phyloP scores from a whole-genome alignment of 2,329 filamentous ascomycete species.

The Cryphonectria carpinicola region DNA sequence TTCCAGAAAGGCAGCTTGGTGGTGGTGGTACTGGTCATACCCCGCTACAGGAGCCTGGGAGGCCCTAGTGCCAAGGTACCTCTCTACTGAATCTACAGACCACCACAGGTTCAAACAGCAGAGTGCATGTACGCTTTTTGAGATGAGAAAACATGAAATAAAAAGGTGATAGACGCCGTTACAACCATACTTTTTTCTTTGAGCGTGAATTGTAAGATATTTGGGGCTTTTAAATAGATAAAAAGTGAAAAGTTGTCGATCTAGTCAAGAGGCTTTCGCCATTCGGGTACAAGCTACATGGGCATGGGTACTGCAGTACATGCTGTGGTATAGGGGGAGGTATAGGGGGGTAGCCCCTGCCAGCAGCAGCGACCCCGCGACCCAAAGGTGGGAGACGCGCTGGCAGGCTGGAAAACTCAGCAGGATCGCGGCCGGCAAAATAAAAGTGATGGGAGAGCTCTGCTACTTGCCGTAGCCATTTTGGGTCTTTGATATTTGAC shows the following conservation, averaged over 20 bases:
- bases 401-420: slow-evolving; percentile 28
- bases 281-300: not conserved
- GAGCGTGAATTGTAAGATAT: too few relatives aligned
- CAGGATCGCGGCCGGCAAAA: slow-evolving; percentile 19
- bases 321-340: not conserved
- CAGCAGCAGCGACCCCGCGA: slow-evolving; percentile 22
- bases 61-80: not conserved
- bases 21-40: not conserved
- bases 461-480: not conserved
- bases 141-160: not conserved
- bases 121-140: not conserved
- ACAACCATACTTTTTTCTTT: too few relatives aligned
- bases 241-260: not conserved
- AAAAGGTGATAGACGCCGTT: too few relatives aligned
- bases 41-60: not conserved
- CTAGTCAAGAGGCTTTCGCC: not conserved
- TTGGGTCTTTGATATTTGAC: slow-evolving; percentile 12
- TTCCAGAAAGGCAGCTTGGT: not conserved
- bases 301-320: not conserved
- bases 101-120: not conserved
- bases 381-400: slow-evolving; percentile 19
- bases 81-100: not conserved
- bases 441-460: slow-evolving; percentile 15
- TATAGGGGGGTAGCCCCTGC: not conserved
- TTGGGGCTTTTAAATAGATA: too few relatives aligned